phyloP scores from a whole-genome alignment of 2,329 filamentous ascomycete genomes.

The Trichoderma citrinoviride region DNA sequence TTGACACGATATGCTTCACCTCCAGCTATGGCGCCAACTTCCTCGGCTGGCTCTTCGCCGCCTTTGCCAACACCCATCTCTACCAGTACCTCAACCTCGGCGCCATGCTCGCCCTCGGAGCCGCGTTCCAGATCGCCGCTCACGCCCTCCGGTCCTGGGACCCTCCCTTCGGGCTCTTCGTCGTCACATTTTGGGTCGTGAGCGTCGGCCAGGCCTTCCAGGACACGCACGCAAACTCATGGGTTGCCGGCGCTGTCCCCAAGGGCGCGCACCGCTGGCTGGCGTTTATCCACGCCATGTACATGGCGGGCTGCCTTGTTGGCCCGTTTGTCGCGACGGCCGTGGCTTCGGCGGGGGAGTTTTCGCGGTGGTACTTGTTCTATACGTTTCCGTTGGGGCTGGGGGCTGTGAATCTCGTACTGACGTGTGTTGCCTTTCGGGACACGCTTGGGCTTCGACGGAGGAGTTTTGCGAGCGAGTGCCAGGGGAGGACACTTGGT shows the following conservation, averaged over 20 bases:
- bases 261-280: constrained; percentile 56
- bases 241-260: constrained; percentile 46
- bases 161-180: constrained; percentile 57
- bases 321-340: constrained; percentile 54
- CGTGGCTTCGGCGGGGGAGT: constrained; percentile 41
- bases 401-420: constrained; percentile 48
- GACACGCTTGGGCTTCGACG: constrained; percentile 42
- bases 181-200: constrained; percentile 56
- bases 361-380: constrained; percentile 52
- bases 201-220: constrained; percentile 61
- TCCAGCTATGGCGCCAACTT: constrained; percentile 58
- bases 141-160: constrained; percentile 56
- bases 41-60: constrained; percentile 58
- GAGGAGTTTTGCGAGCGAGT: constrained; percentile 15
- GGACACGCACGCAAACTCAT: constrained; percentile 62
- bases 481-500: constrained; percentile 14
- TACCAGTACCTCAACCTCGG: constrained; percentile 54
- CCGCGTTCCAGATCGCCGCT: constrained; percentile 51
- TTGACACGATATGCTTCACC: not conserved
- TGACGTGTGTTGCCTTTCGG: constrained; percentile 49
- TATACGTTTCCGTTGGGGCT: constrained; percentile 55
- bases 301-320: constrained; percentile 54
- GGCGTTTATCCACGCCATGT: constrained; percentile 63
- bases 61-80: constrained; percentile 54
- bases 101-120: constrained; percentile 55